phyloP scores from a whole-genome alignment of 129 eudicot genomes.

The Ambrosia artemisiifolia region DNA sequence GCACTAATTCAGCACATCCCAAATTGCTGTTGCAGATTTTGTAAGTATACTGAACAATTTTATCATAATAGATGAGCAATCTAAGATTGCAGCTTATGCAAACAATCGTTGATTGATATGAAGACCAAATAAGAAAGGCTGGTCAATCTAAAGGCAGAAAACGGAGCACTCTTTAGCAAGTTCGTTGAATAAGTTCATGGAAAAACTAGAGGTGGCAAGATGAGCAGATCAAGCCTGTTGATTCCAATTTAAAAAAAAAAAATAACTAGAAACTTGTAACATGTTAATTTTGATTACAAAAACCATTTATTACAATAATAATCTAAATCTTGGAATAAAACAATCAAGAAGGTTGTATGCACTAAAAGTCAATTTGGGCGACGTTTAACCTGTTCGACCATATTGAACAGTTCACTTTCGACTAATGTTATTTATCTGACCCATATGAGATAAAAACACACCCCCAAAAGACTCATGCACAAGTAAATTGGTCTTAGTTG shows the following conservation, averaged over 20 bases:
- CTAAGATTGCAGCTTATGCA: neutral
- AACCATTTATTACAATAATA: neutral
- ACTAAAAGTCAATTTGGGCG: neutral
- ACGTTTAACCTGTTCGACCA: neutral
- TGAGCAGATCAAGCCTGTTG: neutral
- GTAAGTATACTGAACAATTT: neutral
- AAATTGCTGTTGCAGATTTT: neutral
- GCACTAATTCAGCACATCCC: too few species aligned
- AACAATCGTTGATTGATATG: conserved; percentile 7
- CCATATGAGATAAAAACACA: too few species aligned
- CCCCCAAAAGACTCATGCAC: neutral
- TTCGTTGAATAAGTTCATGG: neutral
- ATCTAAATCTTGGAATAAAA: neutral
- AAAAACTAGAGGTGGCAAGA: neutral
- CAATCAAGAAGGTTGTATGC: neutral
- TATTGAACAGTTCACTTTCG: too few species aligned
- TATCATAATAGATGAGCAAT: neutral
- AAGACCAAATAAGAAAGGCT: neutral
- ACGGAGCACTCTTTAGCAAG: conserved; percentile 2
- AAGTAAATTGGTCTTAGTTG: neutral
- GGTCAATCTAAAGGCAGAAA: neutral
- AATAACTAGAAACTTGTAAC: too few species aligned
- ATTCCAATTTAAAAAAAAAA: neutral
- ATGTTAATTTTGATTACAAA: neutral
- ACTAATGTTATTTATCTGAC: too few species aligned